These are phyloP conservation scores for Vigna angularis DNA, from an alignment of 306 rosid species.

Conservation along the genomic window DNA sequence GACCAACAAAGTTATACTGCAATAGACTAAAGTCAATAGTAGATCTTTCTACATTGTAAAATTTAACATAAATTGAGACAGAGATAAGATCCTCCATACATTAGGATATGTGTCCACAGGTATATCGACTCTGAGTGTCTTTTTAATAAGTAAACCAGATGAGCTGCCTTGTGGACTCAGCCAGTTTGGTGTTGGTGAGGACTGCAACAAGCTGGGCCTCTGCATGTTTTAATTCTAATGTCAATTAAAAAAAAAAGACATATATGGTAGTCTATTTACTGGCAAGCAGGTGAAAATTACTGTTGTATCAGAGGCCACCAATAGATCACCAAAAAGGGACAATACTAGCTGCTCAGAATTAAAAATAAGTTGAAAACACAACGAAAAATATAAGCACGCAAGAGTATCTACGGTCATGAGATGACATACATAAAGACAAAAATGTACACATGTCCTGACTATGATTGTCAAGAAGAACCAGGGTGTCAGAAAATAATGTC, in stretches of 20 bases:
- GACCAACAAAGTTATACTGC: constrained; percentile 98
- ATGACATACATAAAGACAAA: constrained; percentile 4
- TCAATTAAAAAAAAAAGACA: constrained; percentile 44
- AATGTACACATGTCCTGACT: constrained; percentile 33
- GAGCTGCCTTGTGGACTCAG: constrained; percentile 78
- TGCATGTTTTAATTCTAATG: constrained; percentile 56
- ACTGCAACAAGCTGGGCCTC: constrained; percentile 79
- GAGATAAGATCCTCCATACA: constrained; percentile 53
- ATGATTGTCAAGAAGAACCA: constrained; percentile 28
- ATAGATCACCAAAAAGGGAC: constrained; percentile 42
- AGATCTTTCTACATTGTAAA: constrained; percentile 29
- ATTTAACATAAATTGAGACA: neutral
- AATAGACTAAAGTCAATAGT: constrained; percentile 43
- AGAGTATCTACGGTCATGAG: constrained; percentile 32
- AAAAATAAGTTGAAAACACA: constrained; percentile 28
- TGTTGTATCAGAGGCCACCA: constrained; percentile 40
- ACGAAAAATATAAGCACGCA: constrained; percentile 8
- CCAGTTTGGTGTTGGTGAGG: constrained; percentile 83
- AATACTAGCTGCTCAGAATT: constrained; percentile 42
- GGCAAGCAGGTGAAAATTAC: constrained; percentile 46
- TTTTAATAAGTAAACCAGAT: constrained; percentile 85
- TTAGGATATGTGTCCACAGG: constrained; percentile 85
- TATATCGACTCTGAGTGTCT: constrained; percentile 93
- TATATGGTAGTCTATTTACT: constrained; percentile 20
- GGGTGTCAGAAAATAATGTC: constrained; percentile 24